These are phyloP conservation scores for Letharia lupina DNA, from an alignment of 495 filamentous ascomycete genomes.

Conservation along the genomic window DNA sequence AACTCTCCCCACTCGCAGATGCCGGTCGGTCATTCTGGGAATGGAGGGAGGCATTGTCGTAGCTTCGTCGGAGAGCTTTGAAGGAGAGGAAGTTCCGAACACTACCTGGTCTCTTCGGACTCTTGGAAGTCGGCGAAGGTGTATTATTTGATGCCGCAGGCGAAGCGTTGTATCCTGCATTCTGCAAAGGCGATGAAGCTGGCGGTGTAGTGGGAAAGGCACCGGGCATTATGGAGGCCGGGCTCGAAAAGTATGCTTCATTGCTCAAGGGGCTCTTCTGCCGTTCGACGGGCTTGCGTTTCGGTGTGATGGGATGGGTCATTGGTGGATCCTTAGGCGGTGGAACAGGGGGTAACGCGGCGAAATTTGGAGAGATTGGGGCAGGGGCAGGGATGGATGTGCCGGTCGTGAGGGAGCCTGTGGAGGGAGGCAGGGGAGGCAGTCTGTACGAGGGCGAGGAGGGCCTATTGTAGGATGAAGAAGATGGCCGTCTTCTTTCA, in stretches of 20 bases:
- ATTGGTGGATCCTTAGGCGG: slow-evolving; percentile 15
- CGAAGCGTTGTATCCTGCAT: background rate
- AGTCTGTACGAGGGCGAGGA: slow-evolving; percentile 14
- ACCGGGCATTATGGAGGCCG: slow-evolving; percentile 22
- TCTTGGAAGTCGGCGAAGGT: slow-evolving; percentile 7
- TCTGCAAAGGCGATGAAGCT: slow-evolving; percentile 8
- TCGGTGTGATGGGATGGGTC: slow-evolving; percentile 12
- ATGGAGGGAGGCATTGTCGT: slow-evolving; percentile 5
- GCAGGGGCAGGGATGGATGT: slow-evolving; percentile 17
- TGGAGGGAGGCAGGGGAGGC: slow-evolving; percentile 15
- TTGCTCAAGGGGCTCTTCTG: slow-evolving; percentile 22
- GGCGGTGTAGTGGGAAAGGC: slow-evolving; percentile 22
- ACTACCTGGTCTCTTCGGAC: slow-evolving; percentile 19
- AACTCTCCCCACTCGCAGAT: slow-evolving; percentile 36
- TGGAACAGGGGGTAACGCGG: slow-evolving; percentile 16
- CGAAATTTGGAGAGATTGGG: slow-evolving; percentile 2
- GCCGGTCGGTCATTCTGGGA: slow-evolving; percentile 14
- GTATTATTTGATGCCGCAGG: background rate
- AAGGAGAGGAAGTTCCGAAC: slow-evolving; percentile 21
- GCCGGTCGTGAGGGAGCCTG: slow-evolving; percentile 14
- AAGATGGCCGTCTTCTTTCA: slow-evolving; percentile 8
- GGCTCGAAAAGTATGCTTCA: slow-evolving; percentile 20
- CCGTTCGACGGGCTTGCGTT: slow-evolving; percentile 18
- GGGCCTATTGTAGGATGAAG: slow-evolving; percentile 7
- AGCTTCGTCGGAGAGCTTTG: slow-evolving; percentile 15